Evolutionary conservation across 257 asterid genomes (phyloP).

Genomic region (Craterostigma plantagineum): DNA sequence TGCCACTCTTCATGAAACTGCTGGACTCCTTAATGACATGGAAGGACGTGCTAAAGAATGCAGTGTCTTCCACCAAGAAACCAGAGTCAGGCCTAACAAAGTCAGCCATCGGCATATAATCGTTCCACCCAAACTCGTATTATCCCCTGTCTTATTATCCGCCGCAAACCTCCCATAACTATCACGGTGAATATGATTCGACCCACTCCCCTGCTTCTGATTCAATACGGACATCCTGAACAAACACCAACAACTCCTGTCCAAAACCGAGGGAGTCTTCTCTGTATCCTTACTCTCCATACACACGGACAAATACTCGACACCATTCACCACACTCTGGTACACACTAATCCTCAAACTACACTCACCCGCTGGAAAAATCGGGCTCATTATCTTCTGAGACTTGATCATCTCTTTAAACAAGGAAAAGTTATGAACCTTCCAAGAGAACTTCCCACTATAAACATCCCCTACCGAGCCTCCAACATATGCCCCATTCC

Average conservation of each 20-base stretch:
- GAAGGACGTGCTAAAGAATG: constrained; percentile 86
- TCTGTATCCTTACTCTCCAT: constrained; percentile 98
- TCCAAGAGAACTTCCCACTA: constrained; percentile 97
- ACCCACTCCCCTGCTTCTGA: constrained; percentile 59
- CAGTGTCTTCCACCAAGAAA: constrained; percentile 75
- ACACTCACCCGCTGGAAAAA: constrained; percentile 94
- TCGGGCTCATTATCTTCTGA: constrained; percentile 95
- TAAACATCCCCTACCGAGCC: constrained; percentile 64
- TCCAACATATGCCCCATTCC: constrained; percentile 34
- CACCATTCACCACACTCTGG: constrained; percentile 82
- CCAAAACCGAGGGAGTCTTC: constrained; percentile 37
- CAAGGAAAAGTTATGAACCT: constrained; percentile 78
- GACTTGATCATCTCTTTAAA: constrained; percentile 96
- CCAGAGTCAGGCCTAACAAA: constrained; percentile 60
- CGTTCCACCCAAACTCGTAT: constrained; percentile 98
- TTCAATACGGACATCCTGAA: constrained; percentile 97
- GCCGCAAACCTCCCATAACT: constrained; percentile 96
- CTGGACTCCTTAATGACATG: constrained; percentile 86
- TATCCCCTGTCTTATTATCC: constrained; percentile 90
- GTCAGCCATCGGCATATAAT: constrained; percentile 85
- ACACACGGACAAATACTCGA: constrained; percentile 90
- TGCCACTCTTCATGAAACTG: constrained; percentile 52
- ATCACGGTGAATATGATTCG: constrained; percentile 81
- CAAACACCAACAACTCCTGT: constrained; percentile 98
- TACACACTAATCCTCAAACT: constrained; percentile 88